Conservation (phyloP, 257 asterid genomes). For the Phtheirospermum japonicum region DNA sequence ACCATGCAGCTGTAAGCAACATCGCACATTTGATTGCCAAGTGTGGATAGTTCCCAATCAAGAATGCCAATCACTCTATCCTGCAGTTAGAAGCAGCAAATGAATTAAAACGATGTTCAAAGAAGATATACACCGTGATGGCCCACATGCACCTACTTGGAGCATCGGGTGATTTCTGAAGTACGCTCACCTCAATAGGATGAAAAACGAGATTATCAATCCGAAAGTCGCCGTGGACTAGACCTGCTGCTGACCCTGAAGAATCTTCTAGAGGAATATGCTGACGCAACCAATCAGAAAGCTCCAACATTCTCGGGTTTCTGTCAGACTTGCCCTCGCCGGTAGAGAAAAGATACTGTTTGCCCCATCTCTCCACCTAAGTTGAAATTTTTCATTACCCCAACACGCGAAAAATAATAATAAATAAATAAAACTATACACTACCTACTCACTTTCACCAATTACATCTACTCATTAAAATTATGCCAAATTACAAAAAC, state of each 20-base stretch:
- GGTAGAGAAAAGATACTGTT: constrained; percentile 80
- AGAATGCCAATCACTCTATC: constrained; percentile 91
- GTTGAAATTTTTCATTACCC: too few species aligned
- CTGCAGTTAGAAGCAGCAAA: constrained; percentile 44
- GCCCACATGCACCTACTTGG: not conserved
- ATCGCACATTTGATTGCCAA: constrained; percentile 96
- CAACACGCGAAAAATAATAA: not conserved
- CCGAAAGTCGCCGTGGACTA: constrained; percentile 98
- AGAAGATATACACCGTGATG: not conserved
- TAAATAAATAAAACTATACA: not conserved
- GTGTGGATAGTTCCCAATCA: constrained; percentile 95
- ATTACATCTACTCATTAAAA: not conserved
- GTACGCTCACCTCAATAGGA: constrained; percentile 78
- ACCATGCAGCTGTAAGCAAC: constrained; percentile 96
- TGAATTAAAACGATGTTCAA: not conserved
- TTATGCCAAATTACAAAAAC: not conserved
- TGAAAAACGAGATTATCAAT: constrained; percentile 94
- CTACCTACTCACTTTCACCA: not conserved
- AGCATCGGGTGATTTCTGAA: constrained; percentile 1
- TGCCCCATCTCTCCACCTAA: constrained; percentile 96
- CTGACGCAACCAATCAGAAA: constrained; percentile 75
- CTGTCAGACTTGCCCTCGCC: constrained; percentile 84
- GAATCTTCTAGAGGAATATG: constrained; percentile 87
- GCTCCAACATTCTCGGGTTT: constrained; percentile 84
- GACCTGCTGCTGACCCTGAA: constrained; percentile 77